Conservation (phyloP, 2,329 filamentous ascomycete species). For the Elsinoe australis region DNA sequence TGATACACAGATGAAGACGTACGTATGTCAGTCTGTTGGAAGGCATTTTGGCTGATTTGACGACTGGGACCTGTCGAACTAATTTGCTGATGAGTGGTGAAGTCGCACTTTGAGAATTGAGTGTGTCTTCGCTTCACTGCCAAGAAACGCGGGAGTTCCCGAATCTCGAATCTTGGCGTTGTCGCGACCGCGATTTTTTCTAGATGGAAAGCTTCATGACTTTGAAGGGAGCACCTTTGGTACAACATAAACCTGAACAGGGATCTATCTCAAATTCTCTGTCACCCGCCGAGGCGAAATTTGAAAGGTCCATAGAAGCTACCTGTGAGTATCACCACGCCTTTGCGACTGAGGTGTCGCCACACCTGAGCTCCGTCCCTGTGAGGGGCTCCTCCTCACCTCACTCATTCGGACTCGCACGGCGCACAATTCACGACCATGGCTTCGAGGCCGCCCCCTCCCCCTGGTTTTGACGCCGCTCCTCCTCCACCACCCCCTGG, state of each 20-base stretch:
- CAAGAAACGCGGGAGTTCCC: constrained; percentile 6
- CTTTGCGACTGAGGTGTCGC: too few relatives aligned
- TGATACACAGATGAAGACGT: constrained; percentile 26
- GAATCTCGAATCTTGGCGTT: neutral
- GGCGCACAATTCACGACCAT: constrained; percentile 31
- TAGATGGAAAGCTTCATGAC: constrained; percentile 4
- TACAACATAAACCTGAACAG: too few relatives aligned
- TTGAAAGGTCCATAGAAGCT: too few relatives aligned
- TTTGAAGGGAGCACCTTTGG: neutral
- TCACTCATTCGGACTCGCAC: neutral
- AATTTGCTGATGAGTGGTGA: neutral
- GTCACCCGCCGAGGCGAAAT: too few relatives aligned
- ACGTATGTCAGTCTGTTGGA: constrained; percentile 51
- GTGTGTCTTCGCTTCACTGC: constrained; percentile 13
- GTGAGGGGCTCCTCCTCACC: neutral
- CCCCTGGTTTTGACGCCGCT: constrained; percentile 52
- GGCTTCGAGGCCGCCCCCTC: constrained; percentile 53
- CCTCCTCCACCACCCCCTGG: constrained; percentile 36
- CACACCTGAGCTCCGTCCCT: too few relatives aligned
- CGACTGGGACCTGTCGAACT: constrained; percentile 21
- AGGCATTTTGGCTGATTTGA: constrained; percentile 41
- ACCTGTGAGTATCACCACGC: too few relatives aligned
- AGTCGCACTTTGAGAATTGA: constrained; percentile 13
- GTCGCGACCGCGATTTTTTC: constrained; percentile 10
- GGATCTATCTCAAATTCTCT: too few relatives aligned